Evolutionary conservation across 2,329 filamentous ascomycete species (phyloP).

Genomic region (Bipolaris bicolor): DNA sequence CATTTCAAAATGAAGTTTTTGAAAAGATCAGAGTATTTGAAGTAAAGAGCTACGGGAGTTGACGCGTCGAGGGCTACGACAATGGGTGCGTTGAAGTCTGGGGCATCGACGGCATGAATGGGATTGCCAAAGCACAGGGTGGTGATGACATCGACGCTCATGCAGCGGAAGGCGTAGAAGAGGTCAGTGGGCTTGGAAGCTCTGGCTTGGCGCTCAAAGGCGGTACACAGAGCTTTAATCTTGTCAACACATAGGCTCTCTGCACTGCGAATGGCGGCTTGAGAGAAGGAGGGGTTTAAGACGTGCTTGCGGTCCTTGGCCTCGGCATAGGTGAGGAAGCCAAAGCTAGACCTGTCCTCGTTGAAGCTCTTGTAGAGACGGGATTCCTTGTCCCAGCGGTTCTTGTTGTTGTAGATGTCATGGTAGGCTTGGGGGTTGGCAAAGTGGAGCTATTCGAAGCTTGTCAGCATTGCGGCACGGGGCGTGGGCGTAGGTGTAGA

Average conservation of each 20-base stretch:
- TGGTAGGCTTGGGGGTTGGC: conserved; percentile 51
- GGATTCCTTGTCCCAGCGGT: conserved; percentile 53
- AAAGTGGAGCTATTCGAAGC: conserved; percentile 51
- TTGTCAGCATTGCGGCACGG: conserved; percentile 6
- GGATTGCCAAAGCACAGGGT: conserved; percentile 52
- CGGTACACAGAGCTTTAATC: conserved; percentile 41
- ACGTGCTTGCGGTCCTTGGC: conserved; percentile 53
- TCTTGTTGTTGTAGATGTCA: conserved; percentile 52
- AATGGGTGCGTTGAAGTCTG: conserved; percentile 52
- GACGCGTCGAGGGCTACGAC: conserved; percentile 51
- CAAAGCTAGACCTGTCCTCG: conserved; percentile 53
- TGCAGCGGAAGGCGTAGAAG: conserved; percentile 32
- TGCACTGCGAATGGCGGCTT: conserved; percentile 44
- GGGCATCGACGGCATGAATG: conserved; percentile 48
- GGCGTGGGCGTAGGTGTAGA: neutral
- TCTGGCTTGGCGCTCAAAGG: conserved; percentile 35
- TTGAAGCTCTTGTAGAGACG: conserved; percentile 51
- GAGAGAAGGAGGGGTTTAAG: conserved; percentile 52
- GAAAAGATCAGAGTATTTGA: conserved; percentile 50
- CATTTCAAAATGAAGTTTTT: conserved; percentile 48
- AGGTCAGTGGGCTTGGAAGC: conserved; percentile 27
- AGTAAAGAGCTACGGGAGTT: conserved; percentile 43
- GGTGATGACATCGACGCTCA: conserved; percentile 35
- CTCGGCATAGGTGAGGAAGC: conserved; percentile 48
- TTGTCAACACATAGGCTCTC: conserved; percentile 49